A percentile compares a stretch with the other conserved stretches of the same genome.
Conservation (phyloP, 2,329 filamentous ascomycete species). For the Ceratocystis diversiconidia region DNA sequence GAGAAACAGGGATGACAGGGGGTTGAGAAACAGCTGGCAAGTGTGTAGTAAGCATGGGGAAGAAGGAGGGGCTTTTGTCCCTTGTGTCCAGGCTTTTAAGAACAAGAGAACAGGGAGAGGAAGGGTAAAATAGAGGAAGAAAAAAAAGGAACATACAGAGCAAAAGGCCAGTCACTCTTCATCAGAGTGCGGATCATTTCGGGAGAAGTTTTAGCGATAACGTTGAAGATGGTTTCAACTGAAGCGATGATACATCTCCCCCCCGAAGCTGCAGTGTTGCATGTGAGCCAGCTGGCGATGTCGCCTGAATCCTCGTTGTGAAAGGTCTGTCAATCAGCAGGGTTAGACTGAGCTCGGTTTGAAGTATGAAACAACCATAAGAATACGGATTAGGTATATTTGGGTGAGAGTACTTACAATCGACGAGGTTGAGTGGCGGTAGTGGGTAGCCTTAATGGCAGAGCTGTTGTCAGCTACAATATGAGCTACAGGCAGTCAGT, state of each 20-base stretch:
- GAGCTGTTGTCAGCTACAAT: slow-evolving; percentile 43
- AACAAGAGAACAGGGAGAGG: background rate
- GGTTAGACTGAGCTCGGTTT: background rate
- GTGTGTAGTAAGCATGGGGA: too few relatives aligned
- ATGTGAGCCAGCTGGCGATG: slow-evolving; percentile 49
- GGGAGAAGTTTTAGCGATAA: slow-evolving; percentile 47
- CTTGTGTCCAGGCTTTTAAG: too few relatives aligned
- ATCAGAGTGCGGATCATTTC: slow-evolving; percentile 50
- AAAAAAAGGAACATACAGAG: slow-evolving; percentile 36
- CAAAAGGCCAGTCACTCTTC: slow-evolving; percentile 50
- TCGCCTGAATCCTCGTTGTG: slow-evolving; percentile 58
- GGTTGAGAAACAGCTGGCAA: background rate
- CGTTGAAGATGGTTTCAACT: slow-evolving; percentile 54
- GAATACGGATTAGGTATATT: background rate
- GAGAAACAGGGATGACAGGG: background rate
- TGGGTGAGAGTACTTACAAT: slow-evolving; percentile 33
- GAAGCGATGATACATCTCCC: slow-evolving; percentile 54
- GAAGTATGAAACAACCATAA: background rate
- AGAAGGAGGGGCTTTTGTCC: too few relatives aligned
- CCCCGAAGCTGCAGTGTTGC: slow-evolving; percentile 44
- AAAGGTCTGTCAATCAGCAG: slow-evolving; percentile 36
- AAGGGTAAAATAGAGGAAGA: background rate
- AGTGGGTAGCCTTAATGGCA: slow-evolving; percentile 35
- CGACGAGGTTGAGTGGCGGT: slow-evolving; percentile 43
- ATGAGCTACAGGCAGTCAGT: slow-evolving; percentile 24